phyloP scores from a whole-genome alignment of 2,329 filamentous ascomycete species.

The Penicillium sp. region DNA sequence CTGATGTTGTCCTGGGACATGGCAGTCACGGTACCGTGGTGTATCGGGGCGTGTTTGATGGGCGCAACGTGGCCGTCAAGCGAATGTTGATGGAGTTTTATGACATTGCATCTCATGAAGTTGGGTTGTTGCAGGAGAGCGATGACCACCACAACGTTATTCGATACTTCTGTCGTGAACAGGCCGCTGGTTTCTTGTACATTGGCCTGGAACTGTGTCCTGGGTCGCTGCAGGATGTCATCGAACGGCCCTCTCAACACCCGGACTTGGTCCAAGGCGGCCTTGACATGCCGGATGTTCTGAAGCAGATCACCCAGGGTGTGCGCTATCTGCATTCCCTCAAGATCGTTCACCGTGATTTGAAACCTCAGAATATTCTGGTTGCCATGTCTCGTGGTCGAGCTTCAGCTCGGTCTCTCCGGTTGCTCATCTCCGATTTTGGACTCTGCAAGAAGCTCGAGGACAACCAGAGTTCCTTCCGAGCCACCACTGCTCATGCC shows the following conservation, averaged over 20 bases:
- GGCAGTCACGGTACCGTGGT: slow-evolving; percentile 98
- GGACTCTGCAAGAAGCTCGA: slow-evolving; percentile 97
- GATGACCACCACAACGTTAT: slow-evolving; percentile 97
- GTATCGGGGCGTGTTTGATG: slow-evolving; percentile 92
- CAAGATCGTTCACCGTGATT: slow-evolving; percentile 93
- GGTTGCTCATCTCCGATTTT: slow-evolving; percentile 96
- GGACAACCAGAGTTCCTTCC: slow-evolving; percentile 90
- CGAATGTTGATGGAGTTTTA: slow-evolving; percentile 96
- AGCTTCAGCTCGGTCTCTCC: slow-evolving; percentile 65
- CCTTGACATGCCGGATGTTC: slow-evolving; percentile 75
- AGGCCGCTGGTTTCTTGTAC: slow-evolving; percentile 88
- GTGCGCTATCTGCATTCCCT: slow-evolving; percentile 87
- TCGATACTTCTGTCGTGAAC: slow-evolving; percentile 91
- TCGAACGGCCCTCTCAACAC: slow-evolving; percentile 74
- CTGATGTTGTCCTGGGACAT: slow-evolving; percentile 67
- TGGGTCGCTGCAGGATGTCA: slow-evolving; percentile 88
- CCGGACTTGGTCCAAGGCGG: slow-evolving; percentile 69
- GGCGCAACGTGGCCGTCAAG: slow-evolving; percentile 92
- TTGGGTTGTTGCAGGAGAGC: slow-evolving; percentile 85
- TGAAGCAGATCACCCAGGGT: slow-evolving; percentile 89
- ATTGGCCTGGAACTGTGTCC: slow-evolving; percentile 95
- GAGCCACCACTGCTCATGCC: slow-evolving; percentile 90
- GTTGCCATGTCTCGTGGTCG: slow-evolving; percentile 68
- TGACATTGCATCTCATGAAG: slow-evolving; percentile 93
- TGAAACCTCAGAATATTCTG: slow-evolving; percentile 97